Evolutionary conservation across 1,139 yeast species (phyloP).

Genomic region (Kurtzmaniella quercitrusa): DNA sequence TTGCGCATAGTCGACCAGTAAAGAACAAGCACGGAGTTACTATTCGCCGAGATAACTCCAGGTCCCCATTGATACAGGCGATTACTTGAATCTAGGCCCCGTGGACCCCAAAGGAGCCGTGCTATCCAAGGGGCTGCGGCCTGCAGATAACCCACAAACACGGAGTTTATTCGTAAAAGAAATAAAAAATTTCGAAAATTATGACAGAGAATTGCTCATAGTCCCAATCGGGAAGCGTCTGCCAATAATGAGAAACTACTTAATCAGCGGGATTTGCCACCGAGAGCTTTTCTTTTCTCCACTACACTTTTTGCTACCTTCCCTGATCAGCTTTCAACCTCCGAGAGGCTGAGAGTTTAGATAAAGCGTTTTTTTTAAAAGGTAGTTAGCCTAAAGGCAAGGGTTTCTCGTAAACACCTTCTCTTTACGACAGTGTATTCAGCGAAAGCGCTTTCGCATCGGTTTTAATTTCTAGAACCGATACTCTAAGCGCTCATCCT

Average conservation of each 20-base stretch:
- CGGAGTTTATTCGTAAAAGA: background rate
- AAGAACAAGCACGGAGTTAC: too few relatives aligned
- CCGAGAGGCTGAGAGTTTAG: background rate
- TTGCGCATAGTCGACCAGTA: too few relatives aligned
- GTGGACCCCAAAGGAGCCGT: too few relatives aligned
- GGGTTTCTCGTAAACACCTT: background rate
- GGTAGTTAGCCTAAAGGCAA: conserved; percentile 1
- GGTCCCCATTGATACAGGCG: too few relatives aligned
- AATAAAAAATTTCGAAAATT: background rate
- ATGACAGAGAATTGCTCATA: conserved; percentile 1
- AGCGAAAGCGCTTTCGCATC: conserved; percentile 1
- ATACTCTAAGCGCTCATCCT: background rate
- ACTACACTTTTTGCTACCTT: background rate
- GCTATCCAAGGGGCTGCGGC: too few relatives aligned
- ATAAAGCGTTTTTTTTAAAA: background rate
- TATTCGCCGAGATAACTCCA: too few relatives aligned
- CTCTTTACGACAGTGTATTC: background rate
- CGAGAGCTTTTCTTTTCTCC: background rate
- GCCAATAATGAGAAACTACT: background rate
- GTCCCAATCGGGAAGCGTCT: background rate
- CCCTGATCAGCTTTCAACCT: background rate
- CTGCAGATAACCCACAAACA: too few relatives aligned
- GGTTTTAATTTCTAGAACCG: background rate
- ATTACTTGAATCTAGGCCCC: too few relatives aligned
- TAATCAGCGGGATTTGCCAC: background rate